Base-by-base conservation (phyloP, 306 rosid genomes). In the Sphenostylis stenocarpa region DNA sequence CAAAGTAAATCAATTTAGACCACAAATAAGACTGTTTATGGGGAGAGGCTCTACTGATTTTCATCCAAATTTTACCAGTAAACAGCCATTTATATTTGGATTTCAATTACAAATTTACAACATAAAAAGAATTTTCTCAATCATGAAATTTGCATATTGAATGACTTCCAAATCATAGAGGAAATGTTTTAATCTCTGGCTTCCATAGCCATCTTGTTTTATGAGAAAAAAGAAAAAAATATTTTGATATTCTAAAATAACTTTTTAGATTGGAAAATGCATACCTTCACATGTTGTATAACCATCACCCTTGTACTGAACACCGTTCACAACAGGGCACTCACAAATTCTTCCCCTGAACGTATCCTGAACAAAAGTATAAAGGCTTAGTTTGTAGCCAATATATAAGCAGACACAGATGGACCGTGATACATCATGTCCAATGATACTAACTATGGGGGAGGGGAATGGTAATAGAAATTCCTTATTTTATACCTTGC, bases 281-380 rank as follows among this genome's bases (percentile, higher is more conserved):
- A 44, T 91, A 95, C 99, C 97, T 77, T 81, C 82, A 65, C 99
- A 95, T 62, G 87, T 73, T 48, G 86, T 74, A 77, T 95, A 95
- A 33, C 97, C 99, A 83, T 92, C 94, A 47, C 99, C 99, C 73
- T 10, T 88, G 36, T 95, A 95, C 77, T 89, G 96, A 81, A 95
- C 90, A 58, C 99, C 97, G 3, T 83, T 83, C 70, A 85, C 92
- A 19, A 82, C 69, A 53, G 99, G 99, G 80, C 99, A 95, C 86
- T 92, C 92, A 2, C 99, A 95, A 81, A 95, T 87, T 89, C 97
- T 91, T 84, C 97, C 99, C 83, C 99, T 78, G 65, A 90, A 95
- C 36, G 99, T 95, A 75, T 95, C 99, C 99, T 95, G 92, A 72
- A 2, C 23, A 52, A 79, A 75, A 34, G 24, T 58, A n/a, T 9